Conservation (phyloP, 257 asterid genomes). For the Solanum sparsipilum region DNA sequence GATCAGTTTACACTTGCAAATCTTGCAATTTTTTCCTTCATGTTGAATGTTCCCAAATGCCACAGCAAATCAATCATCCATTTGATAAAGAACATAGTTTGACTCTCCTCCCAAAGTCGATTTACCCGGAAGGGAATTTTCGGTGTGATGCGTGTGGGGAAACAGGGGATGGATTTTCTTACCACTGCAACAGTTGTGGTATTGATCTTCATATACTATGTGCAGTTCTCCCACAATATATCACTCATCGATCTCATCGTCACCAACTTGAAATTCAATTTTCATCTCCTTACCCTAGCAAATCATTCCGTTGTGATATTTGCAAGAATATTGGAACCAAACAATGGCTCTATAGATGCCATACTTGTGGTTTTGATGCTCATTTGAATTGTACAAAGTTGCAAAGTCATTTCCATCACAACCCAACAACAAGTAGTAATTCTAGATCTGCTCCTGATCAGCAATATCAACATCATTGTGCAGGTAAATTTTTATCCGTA, state of each 20-base stretch:
- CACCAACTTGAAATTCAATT: conserved; percentile 35
- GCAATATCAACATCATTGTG: not conserved
- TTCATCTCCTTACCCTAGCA: conserved; percentile 23
- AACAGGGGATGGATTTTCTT: conserved; percentile 23
- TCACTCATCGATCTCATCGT: conserved; percentile 15
- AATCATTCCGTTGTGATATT: conserved; percentile 31
- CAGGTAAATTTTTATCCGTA: not conserved
- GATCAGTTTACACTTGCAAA: conserved; percentile 34
- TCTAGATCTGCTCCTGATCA: conserved; percentile 9
- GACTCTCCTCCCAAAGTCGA: conserved; percentile 29
- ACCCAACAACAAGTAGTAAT: not conserved
- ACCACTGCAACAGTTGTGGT: conserved; percentile 47
- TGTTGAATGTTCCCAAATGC: conserved; percentile 41
- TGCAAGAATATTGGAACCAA: conserved; percentile 20
- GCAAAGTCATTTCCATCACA: not conserved
- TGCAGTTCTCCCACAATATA: conserved; percentile 27
- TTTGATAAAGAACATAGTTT: conserved; percentile 29
- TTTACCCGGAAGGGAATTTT: conserved; percentile 24
- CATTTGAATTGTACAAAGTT: conserved; percentile 41
- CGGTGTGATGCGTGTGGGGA: conserved; percentile 42
- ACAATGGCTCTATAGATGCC: conserved; percentile 55
- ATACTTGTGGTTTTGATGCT: conserved; percentile 38
- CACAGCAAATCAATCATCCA: conserved; percentile 38
- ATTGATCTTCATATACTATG: conserved; percentile 40
- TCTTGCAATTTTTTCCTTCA: conserved; percentile 44